Evolutionary conservation across 352 stramenopile species (phyloP), one percentile per base, ranked within the genome.

Genomic region (Globisporangium takayamanum): DNA sequence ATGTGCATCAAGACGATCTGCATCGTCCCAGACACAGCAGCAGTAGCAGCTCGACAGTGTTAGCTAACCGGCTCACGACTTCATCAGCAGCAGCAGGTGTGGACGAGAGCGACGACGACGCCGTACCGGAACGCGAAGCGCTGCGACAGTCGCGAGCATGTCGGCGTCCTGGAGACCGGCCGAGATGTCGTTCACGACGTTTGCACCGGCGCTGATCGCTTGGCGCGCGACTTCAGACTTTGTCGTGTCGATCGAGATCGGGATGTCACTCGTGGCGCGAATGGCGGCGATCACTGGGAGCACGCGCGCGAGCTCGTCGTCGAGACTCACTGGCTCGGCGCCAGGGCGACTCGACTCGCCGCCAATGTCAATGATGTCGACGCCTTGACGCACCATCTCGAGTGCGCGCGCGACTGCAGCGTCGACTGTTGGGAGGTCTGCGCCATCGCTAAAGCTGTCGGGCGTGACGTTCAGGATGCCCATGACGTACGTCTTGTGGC

Each of bases 381-480:
- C 96, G 7, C 97, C 96, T 50, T 95, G 64, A 8, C 69, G 59
- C 46, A 88, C 80, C 87, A 99, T 96, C 54, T 93, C 67, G 12
- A 97, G 60, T 0, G 94, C 94, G 22, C 87, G 85, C 11, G 83
- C 53, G 10, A 98, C 78, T 4, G 96, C 91, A 16, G 59, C 45
- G 25, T 88, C 69, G 6, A 65, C 64, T 2, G 68, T 82, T 18
- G 61, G 48, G 11, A 86, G 48, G 18, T 87, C 71, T 2, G 67
- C 70, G 3, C 72, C 65, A 42, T 87, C 81, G 73, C 92, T 98
- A 64, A 99, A 99, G 68, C 90, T 98, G 72, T 99, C 97, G 11
- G 97, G 97, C 18, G 97, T 99, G n/a, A 98, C 85, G 75, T 99
- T 99, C 6, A 99, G 60, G 67, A 99, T 98, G 33, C 97, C 97